Base-by-base conservation (phyloP, 2,329 filamentous ascomycete genomes). In the Claviceps maximensis region DNA sequence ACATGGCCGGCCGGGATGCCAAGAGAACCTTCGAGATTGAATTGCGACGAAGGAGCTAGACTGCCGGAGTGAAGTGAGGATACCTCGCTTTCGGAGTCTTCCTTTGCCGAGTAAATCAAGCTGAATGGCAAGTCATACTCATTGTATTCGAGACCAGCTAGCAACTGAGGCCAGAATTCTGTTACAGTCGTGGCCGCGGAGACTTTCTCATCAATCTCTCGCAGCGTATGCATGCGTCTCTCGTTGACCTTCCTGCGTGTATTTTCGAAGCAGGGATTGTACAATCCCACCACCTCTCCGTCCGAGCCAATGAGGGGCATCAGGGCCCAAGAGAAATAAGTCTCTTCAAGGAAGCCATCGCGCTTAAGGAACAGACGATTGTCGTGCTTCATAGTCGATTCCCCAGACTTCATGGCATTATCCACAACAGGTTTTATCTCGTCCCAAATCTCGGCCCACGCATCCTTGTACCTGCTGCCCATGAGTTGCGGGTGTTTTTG, bases 331-430 rank as follows among this genome's bases (percentile, higher is more conserved):
- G 84, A 87, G 64, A 91, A 91, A 63, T 87, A 91, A 0, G 85
- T 82, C 63, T 93, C 87, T 65, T 94, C 86, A 1, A 88, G 67
- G 56, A 79, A 88, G 1, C 82, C 79, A 57, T 80, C 79, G 8
- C 87, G 79, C 47, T 77, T 73, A 33, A 93, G 76, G 60, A 89
- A 89, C 1, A 91, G 71, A 53, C 80, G 81, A 57, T 91, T 86
- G 60, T 93, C 87, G 58, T 90, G 83, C 65, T 89, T 91, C 84
- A 90, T 87, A 0, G 83, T 89, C 0, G 87, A 84, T 68, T 89
- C 83, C 0, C 87, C 88, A 4, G 82, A 84, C 41, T 77, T 67
- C 65, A 77, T 79, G 0, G 87, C 87, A 55, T 73, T 80, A 19
- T 76, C 72, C 57, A 93, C 87, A 0, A 86, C 76, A 2, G 81